Evolutionary conservation across 2,329 filamentous ascomycete genomes (phyloP).

Genomic region (Hypoxylon sp.): DNA sequence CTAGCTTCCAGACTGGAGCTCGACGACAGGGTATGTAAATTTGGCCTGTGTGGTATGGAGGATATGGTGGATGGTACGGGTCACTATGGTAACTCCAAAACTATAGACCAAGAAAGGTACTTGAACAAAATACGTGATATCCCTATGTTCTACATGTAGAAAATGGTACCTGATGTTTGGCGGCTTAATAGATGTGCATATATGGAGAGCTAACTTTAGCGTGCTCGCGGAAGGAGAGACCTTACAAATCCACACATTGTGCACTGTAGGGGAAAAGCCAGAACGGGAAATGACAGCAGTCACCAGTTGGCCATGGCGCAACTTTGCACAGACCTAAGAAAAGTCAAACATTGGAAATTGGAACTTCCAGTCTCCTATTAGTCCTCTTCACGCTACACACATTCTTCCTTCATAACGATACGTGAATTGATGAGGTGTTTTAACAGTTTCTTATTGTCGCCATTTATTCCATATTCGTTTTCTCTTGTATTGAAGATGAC

Average conservation of each 20-base stretch:
- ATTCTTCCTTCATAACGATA: background rate
- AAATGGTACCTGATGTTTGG: constrained; percentile 22
- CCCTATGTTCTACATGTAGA: constrained; percentile 8
- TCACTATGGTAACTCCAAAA: constrained; percentile 26
- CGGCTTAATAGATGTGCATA: constrained; percentile 20
- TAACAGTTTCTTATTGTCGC: background rate
- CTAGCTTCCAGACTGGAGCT: constrained; percentile 3
- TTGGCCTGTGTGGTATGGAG: constrained; percentile 10
- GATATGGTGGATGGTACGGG: constrained; percentile 1
- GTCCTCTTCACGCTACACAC: background rate
- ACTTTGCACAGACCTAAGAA: constrained; percentile 21
- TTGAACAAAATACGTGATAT: background rate
- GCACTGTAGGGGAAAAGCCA: background rate
- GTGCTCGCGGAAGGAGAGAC: constrained; percentile 6
- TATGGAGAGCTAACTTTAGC: constrained; percentile 21
- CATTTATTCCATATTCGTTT: background rate
- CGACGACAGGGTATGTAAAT: constrained; percentile 6
- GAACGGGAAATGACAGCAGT: constrained; percentile 8
- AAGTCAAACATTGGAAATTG: constrained; percentile 5
- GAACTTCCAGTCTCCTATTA: background rate
- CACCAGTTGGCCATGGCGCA: constrained; percentile 14
- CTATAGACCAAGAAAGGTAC: constrained; percentile 10
- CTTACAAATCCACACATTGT: constrained; percentile 9
- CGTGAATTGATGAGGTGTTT: background rate
- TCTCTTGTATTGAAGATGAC: background rate